Percentiles rank a stretch among this genome's conserved stretches.
Conservation (phyloP, 2,329 filamentous ascomycete genomes). For the Pseudopyrenochaeta lycopersici region DNA sequence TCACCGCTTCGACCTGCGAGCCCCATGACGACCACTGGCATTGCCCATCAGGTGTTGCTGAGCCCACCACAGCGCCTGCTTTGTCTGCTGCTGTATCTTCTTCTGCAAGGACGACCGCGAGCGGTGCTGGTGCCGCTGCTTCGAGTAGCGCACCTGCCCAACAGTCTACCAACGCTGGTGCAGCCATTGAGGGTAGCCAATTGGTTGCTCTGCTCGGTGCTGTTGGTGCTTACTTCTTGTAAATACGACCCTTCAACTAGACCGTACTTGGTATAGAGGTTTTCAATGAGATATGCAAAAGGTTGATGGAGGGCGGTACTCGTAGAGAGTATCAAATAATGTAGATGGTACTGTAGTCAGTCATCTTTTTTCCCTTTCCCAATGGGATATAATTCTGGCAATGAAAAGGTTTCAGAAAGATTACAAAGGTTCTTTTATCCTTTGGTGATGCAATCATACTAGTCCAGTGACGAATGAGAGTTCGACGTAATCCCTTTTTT, state of each 20-base stretch:
- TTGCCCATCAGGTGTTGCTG: conserved; percentile 35
- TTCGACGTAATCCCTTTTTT: no score
- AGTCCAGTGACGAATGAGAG: no score
- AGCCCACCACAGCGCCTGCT: conserved; percentile 30
- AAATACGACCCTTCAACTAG: not conserved
- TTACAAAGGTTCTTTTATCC: no score
- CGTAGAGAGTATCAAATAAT: no score
- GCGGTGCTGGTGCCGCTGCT: conserved; percentile 1
- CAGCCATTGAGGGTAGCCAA: not conserved
- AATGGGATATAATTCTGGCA: no score
- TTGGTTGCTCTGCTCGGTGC: conserved; percentile 11
- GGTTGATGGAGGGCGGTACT: no score
- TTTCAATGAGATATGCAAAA: no score
- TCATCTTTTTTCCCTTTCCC: no score
- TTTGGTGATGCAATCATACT: no score
- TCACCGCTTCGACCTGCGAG: conserved; percentile 37
- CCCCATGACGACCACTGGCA: conserved; percentile 40
- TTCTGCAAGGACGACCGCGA: conserved; percentile 3
- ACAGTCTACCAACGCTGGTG: conserved; percentile 11
- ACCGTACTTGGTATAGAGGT: no score
- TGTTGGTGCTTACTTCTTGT: conserved; percentile 17
- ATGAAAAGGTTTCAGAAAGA: no score
- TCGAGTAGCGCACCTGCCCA: conserved; percentile 10
- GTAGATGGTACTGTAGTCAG: no score
- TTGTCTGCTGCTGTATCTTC: conserved; percentile 9